Base-by-base conservation (phyloP, 768 basidiomycete genomes). In the Tephrocybe sp. region DNA sequence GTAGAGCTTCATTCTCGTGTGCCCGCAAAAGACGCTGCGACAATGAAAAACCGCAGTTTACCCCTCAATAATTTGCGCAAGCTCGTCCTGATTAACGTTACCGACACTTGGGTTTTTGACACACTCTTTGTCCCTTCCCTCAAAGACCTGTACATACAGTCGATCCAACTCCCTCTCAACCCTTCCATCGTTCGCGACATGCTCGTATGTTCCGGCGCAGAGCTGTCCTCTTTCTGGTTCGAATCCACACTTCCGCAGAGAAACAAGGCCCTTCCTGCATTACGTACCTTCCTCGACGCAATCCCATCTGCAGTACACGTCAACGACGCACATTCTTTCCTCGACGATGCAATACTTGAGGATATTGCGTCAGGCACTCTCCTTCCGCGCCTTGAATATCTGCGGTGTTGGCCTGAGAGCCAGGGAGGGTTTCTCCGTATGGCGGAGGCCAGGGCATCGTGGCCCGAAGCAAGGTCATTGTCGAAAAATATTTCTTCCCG, bases 71-170 rank as follows among this genome's bases (percentile, higher is more conserved):
- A 22, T n/a, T 37, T 50, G 22, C 15, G 22, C 12, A 50, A 44
- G 26, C 49, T 50, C 15, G 26, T 24, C n/a, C 22, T 50, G 21
- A 50, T 15, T 8, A 36, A 38, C 21, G 41, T 50, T 6, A 9
- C 38, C n/a, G 43, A 44, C 31, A 51, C 27, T n/a, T 44, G 49
- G 49, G 26, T 44, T 13, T 38, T 51, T 13, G 49, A 51, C 13
- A 44, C 43, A 4, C 37, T 44, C 5, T 9, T 51, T 4, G 28
- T 51, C 22, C 49, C 43, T 31, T 51, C 49, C 9, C 43, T 51
- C 22, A 34, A 21, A n/a, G 36, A 50, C 21, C n/a, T 51, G 18
- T 28, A 30, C 16, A 44, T 51, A 19, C 36, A 38, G 4, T 44
- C 49, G 11, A 51, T 35, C 21, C 19, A 18, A 12, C 12, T 25